Conservation (phyloP, 805 yeast genomes). For the Candida taoyuanica region DNA sequence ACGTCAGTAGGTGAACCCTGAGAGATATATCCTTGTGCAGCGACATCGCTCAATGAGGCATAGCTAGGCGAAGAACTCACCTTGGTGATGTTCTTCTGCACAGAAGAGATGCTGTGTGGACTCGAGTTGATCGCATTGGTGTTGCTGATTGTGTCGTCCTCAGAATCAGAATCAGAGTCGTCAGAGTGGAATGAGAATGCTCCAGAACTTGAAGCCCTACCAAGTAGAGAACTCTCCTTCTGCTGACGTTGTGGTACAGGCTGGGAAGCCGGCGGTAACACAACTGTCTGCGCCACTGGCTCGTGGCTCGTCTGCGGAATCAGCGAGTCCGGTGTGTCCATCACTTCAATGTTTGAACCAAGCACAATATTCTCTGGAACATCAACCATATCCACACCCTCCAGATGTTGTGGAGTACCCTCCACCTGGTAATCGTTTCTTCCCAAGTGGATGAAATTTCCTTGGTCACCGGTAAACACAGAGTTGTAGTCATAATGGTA, state of each 20-base stretch:
- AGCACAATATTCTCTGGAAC: conserved; percentile 28
- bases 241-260: conserved; percentile 1
- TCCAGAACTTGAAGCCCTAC: conserved; percentile 1
- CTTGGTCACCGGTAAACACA: conserved; percentile 53
- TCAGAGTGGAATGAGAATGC: conserved; percentile 15
- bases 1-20: conserved; percentile 19
- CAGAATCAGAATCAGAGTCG: conserved; percentile 29
- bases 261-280: not conserved
- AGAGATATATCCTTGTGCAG: conserved; percentile 38
- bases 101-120: conserved; percentile 9
- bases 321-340: conserved; percentile 13
- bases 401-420: conserved; percentile 23
- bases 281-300: not conserved
- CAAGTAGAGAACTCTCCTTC: not conserved
- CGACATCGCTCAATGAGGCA: conserved; percentile 47
- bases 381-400: conserved; percentile 27
- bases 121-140: not conserved
- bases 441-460: conserved; percentile 18
- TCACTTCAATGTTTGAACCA: conserved; percentile 23
- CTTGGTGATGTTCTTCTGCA: conserved; percentile 13
- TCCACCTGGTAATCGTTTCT: conserved; percentile 19
- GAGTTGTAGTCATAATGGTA: conserved; percentile 77
- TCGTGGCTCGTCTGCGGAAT: conserved; percentile 1
- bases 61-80: conserved; percentile 34
- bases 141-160: conserved; percentile 14